Conservation (phyloP, 176 grass and related monocot genomes). For the Echinochloa phyllopogon region DNA sequence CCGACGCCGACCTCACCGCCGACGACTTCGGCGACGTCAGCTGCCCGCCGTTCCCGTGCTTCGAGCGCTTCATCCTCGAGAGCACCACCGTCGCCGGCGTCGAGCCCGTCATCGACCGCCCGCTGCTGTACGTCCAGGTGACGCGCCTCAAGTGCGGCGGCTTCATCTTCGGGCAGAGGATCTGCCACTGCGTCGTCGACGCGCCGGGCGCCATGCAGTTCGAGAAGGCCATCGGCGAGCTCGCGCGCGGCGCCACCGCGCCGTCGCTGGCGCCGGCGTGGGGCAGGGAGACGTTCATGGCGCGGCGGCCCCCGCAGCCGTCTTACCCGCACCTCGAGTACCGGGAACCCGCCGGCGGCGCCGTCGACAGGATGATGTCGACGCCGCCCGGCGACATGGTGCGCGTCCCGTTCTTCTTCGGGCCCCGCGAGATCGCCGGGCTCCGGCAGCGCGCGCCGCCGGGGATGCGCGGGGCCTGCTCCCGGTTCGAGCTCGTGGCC, state of each 20-base stretch:
- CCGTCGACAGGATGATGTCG: conserved; percentile 25
- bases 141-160: conserved; percentile 67
- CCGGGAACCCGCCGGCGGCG: conserved; percentile 36
- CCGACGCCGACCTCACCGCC: conserved; percentile 62
- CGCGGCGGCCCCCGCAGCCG: conserved; percentile 26
- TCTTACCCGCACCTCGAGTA: conserved; percentile 68
- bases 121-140: conserved; percentile 68
- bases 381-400: not conserved
- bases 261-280: conserved; percentile 53
- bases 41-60: conserved; percentile 64
- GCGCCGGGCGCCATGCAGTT: conserved; percentile 71
- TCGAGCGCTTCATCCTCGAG: conserved; percentile 57
- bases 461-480: conserved; percentile 24
- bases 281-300: conserved; percentile 64
- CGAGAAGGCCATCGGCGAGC: conserved; percentile 61
- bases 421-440: conserved; percentile 46
- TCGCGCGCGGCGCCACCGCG: conserved; percentile 48
- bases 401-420: conserved; percentile 58
- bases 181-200: conserved; percentile 70
- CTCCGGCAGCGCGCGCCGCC: conserved; percentile 47
- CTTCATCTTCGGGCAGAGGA: conserved; percentile 65
- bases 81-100: conserved; percentile 37
- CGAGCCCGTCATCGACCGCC: conserved; percentile 54
- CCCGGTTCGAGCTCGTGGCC: conserved; percentile 70
- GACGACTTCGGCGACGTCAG: conserved; percentile 60